Base-by-base conservation (phyloP, 192 early-diverging fungal genomes). In the Podochytrium sp. region DNA sequence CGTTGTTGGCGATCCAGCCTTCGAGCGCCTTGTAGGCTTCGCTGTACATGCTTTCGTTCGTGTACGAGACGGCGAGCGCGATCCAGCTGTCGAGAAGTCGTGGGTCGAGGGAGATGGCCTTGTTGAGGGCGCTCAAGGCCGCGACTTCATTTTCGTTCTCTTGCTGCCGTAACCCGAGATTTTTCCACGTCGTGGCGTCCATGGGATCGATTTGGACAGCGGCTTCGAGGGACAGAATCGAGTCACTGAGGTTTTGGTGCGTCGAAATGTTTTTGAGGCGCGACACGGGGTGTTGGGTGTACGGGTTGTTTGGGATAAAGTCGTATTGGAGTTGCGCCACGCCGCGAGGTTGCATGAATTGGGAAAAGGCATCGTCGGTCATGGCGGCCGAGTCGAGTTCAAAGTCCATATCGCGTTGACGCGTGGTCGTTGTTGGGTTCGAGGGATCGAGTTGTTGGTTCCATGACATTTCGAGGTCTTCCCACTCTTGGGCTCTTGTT, bases 91-190 rank as follows among this genome's bases (percentile, higher is more conserved):
- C 94, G 29, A 93, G 74, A 23, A 89, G 78, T 32, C 79, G 79
- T 7, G 96, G 93, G 66, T 97, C 88, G 5, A 92, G 71, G 50
- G 80, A 78, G 2, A 95, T 86, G 10, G 94, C 93, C 58, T 91
- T 92, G 25, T 89, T 82, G 38, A 99, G 80, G 0, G 98, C 94
- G 0, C 93, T 91, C 71, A 99, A 96, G 0, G 98, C 96, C 23
- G 89, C 86, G 1, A 83, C 82, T 71, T 99, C 98, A 50, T 94
- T 92, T 76, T 99, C 98, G 79, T 98, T 98, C 75, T 99, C 98
- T 68, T 97, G 96, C 76, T 99, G 98, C 57, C 85, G 83, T 37
- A 93, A 80, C 40, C 98, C 98, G 6, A 99, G 85, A 73, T 89
- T 78, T 65, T 91, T 82, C 98, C 98, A 99, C 56, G 91, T 84